Evolutionary conservation across 345 rosid genomes (phyloP).

Genomic region (Physaria fendleri): DNA sequence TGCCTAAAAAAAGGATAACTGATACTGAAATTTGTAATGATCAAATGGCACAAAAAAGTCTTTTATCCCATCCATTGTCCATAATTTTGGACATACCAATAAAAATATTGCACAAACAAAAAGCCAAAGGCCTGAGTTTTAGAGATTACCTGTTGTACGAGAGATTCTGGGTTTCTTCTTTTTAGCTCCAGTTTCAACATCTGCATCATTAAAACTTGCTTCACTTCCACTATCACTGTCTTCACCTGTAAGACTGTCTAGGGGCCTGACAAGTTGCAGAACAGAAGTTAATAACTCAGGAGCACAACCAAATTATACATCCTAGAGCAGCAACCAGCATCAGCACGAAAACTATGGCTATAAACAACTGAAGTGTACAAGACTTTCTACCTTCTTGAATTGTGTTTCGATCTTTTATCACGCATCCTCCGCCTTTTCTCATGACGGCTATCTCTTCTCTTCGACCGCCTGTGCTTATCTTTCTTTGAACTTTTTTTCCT

Average conservation of each 20-base stretch:
- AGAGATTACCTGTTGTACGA: conserved; percentile 44
- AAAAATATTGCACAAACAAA: not conserved
- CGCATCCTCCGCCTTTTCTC: conserved; percentile 64
- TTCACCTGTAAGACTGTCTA: conserved; percentile 49
- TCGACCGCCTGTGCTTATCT: conserved; percentile 64
- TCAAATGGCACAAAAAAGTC: not conserved
- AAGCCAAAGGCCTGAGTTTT: conserved; percentile 2
- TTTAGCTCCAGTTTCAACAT: conserved; percentile 38
- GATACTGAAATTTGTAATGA: not conserved
- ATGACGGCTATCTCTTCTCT: conserved; percentile 66
- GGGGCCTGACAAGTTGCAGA: conserved; percentile 41
- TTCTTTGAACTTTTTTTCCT: conserved; percentile 70
- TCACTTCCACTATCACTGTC: conserved; percentile 45
- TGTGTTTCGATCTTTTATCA: conserved; percentile 67
- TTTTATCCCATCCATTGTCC: not conserved
- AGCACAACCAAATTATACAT: conserved; percentile 4
- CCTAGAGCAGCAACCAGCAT: not conserved
- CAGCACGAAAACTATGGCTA: not conserved
- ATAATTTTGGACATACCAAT: not conserved
- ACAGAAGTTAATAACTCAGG: conserved; percentile 11
- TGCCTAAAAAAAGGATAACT: not conserved
- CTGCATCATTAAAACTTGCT: conserved; percentile 44
- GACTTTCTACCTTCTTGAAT: conserved; percentile 59
- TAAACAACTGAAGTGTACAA: conserved; percentile 15
- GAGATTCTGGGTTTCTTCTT: conserved; percentile 36